Evolutionary conservation across 495 filamentous ascomycete genomes (phyloP).

Genomic region (Lichina pygmaea): DNA sequence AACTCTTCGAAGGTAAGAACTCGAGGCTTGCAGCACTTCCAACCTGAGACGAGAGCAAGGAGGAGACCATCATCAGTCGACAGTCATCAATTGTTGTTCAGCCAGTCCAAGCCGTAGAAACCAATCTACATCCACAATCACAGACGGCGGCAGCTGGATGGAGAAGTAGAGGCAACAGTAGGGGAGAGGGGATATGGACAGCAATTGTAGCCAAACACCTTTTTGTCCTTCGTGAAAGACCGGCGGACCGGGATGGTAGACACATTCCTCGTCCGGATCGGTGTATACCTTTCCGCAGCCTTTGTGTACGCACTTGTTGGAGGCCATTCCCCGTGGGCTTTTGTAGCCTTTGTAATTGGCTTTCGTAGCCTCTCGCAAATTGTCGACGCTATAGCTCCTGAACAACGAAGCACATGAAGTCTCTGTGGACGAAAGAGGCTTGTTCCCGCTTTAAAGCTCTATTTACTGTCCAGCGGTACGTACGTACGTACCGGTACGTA

Average conservation of each 20-base stretch:
- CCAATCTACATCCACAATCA: neutral
- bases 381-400: no score
- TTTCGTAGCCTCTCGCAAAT: no score
- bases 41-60: conserved; percentile 27
- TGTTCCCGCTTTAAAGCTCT: no score
- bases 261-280: conserved; percentile 60
- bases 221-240: conserved; percentile 98
- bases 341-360: no score
- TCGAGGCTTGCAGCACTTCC: conserved; percentile 98
- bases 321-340: conserved; percentile 23
- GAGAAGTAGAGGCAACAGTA: neutral
- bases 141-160: conserved; percentile 4
- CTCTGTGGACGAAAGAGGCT: no score
- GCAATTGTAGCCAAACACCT: conserved; percentile 25
- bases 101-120: no score
- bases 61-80: no score
- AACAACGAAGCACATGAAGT: no score
- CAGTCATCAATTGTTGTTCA: no score
- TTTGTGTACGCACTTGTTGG: conserved; percentile 85
- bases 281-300: conserved; percentile 76
- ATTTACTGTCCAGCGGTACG: no score
- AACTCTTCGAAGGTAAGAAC: conserved; percentile 98
- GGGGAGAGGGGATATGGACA: conserved; percentile 1
- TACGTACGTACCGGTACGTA: no score
- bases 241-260: conserved; percentile 81